phyloP scores from a whole-genome alignment of 345 rosid genomes.

The Noccaea caerulescens region DNA sequence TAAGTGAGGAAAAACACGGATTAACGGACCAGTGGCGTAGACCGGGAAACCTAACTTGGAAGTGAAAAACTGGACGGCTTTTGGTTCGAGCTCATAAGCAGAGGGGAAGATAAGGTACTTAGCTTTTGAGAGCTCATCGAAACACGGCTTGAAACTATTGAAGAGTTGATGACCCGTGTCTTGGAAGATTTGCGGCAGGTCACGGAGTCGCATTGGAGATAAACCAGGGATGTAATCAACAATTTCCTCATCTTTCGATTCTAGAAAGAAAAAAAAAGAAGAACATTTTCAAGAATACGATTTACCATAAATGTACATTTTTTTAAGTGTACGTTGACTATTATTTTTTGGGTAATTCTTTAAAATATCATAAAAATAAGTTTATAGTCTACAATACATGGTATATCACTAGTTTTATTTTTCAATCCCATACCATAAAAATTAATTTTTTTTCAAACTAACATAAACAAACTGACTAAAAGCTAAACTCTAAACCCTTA shows the following conservation, averaged over 20 bases:
- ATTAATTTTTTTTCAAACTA: no score
- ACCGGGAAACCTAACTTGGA: conserved; percentile 36
- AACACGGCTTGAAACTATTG: conserved; percentile 31
- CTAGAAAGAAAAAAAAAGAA: neutral
- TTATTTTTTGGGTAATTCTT: no score
- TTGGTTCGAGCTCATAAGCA: conserved; percentile 54
- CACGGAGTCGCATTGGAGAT: conserved; percentile 41
- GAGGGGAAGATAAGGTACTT: conserved; percentile 61
- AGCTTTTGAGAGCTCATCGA: conserved; percentile 44
- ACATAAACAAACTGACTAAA: no score
- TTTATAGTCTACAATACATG: no score
- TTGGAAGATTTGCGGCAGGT: conserved; percentile 8
- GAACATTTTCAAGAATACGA: no score
- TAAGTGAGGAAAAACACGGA: no score
- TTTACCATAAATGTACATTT: no score
- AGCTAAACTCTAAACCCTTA: no score
- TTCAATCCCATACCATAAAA: neutral
- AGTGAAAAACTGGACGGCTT: conserved; percentile 41
- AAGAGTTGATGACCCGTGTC: neutral
- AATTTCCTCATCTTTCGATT: conserved; percentile 37
- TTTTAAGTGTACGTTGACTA: no score
- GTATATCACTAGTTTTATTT: no score
- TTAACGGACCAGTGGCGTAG: conserved; percentile 49
- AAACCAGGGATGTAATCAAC: conserved; percentile 50
- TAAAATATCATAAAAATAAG: no score